Evolutionary conservation across 1,139 yeast genomes (phyloP), one percentile per base, ranked within the genome.

Genomic region (Magnusiomyces ingens): DNA sequence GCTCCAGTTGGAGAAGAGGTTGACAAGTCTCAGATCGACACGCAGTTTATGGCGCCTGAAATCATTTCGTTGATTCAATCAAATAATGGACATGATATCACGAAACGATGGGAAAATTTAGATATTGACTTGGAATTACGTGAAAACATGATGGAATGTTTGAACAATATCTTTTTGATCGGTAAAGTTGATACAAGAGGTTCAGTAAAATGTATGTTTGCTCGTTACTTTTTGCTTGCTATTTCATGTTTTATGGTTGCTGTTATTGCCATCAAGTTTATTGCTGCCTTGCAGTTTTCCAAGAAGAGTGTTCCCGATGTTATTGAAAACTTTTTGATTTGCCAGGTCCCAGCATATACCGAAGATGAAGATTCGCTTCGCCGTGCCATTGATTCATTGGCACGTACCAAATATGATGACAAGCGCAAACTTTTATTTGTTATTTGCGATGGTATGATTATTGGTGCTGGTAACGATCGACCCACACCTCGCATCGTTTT

Each of bases 231-330:
- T 55, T 56, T 72, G 51, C 63, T 72, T 45, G 71, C 63, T 0
- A 63, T 72, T 26, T 74, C 75, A 1, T 65, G 65, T 32, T 58
- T 71, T 13, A 35, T 45, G 32, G 22, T 40, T 10, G 13, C 73
- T 32, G 74, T 69, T 10, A 53, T 64, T 11, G 66, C 72, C 48
- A 68, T 73, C 55, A 72, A 72, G 60, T 73, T 73, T 56, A 21
- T 70, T 41, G 74, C 76, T 3, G 75, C 76, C 0, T 57, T 72
- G 49, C 75, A 71, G 54, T 71, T 72, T 52, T 66, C 69, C n/a
- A 56, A 64, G 48, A 65, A 60, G 52, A 60, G 60, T 40, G 59
- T 61, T 38, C 74, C 76, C 1, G 75, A 69, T 26, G 70, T 68
- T 35, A 61, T 71, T 40, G 74, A 72, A 51, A 64, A 67, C 57